phyloP scores from a whole-genome alignment of 2,329 filamentous ascomycete species.

The Penicillium sp. region DNA sequence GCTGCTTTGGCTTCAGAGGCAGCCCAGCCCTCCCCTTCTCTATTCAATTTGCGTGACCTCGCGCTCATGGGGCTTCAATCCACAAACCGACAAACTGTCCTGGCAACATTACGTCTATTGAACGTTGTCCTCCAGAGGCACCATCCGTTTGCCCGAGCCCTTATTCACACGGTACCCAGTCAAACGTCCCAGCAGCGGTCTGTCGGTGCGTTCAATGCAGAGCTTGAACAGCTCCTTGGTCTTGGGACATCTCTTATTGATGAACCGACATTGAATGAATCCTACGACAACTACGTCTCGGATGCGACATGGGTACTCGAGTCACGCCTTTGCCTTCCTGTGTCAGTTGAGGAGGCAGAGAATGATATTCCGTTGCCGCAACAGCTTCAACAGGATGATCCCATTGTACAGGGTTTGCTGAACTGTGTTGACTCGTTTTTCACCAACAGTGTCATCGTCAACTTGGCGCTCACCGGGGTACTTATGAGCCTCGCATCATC shows the following conservation, averaged over 20 bases:
- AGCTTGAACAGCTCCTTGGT: constrained; percentile 39
- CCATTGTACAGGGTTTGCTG: constrained; percentile 54
- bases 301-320: constrained; percentile 55
- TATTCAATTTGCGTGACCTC: constrained; percentile 93
- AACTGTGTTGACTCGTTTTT: constrained; percentile 75
- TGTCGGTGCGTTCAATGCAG: constrained; percentile 42
- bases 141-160: constrained; percentile 73
- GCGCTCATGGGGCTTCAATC: constrained; percentile 83
- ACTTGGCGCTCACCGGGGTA: constrained; percentile 81
- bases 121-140: constrained; percentile 85
- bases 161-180: constrained; percentile 60
- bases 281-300: constrained; percentile 46
- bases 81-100: constrained; percentile 81
- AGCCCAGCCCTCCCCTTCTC: constrained; percentile 74
- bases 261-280: constrained; percentile 40
- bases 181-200: constrained; percentile 33
- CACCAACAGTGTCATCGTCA: constrained; percentile 86
- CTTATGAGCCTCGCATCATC: constrained; percentile 81
- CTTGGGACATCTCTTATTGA: constrained; percentile 40
- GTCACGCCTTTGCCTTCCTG: constrained; percentile 36
- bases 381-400: constrained; percentile 65
- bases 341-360: constrained; percentile 29
- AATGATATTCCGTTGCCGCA: constrained; percentile 63
- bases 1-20: constrained; percentile 74
- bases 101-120: constrained; percentile 82